Percentiles rank a stretch among this genome's conserved stretches.
phyloP scores from a whole-genome alignment of 805 yeast species.

The Saccharomyces paradoxus region DNA sequence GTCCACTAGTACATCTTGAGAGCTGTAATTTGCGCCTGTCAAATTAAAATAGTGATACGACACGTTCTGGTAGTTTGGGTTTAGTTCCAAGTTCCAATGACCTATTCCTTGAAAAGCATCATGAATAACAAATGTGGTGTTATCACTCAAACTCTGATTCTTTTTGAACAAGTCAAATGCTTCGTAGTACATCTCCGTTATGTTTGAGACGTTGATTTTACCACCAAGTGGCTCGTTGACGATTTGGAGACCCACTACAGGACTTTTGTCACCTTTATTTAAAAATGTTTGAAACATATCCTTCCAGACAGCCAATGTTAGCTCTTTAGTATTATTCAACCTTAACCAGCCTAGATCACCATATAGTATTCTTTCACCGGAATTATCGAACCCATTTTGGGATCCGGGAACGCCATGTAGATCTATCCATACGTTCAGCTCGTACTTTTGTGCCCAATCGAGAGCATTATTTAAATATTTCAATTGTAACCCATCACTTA shows the following conservation, averaged over 20 bases:
- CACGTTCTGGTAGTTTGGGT: constrained; percentile 23
- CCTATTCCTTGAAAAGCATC: constrained; percentile 56
- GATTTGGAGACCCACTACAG: constrained; percentile 61
- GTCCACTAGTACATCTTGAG: constrained; percentile 62
- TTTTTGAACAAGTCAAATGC: constrained; percentile 25
- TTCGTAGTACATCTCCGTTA: constrained; percentile 30
- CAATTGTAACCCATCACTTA: constrained; percentile 49
- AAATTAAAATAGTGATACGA: constrained; percentile 32
- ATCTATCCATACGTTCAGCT: constrained; percentile 64
- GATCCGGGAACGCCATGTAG: constrained; percentile 79
- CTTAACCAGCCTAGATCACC: constrained; percentile 37
- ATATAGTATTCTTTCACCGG: constrained; percentile 50
- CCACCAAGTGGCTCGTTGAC: constrained; percentile 66
- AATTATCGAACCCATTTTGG: constrained; percentile 80
- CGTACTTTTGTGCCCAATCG: constrained; percentile 55
- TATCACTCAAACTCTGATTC: constrained; percentile 15
- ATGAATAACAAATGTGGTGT: constrained; percentile 46
- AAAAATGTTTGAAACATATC: constrained; percentile 40
- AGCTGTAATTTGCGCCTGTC: constrained; percentile 32
- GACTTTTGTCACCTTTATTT: constrained; percentile 34
- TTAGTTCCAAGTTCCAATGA: constrained; percentile 45
- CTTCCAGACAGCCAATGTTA: constrained; percentile 44
- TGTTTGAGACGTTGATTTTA: constrained; percentile 33
- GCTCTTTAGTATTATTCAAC: constrained; percentile 34
- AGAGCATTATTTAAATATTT: constrained; percentile 55